These are phyloP conservation scores for Austropuccinia psidii DNA, from an alignment of 1,284 basidiomycete genomes.

Conservation along the genomic window DNA sequence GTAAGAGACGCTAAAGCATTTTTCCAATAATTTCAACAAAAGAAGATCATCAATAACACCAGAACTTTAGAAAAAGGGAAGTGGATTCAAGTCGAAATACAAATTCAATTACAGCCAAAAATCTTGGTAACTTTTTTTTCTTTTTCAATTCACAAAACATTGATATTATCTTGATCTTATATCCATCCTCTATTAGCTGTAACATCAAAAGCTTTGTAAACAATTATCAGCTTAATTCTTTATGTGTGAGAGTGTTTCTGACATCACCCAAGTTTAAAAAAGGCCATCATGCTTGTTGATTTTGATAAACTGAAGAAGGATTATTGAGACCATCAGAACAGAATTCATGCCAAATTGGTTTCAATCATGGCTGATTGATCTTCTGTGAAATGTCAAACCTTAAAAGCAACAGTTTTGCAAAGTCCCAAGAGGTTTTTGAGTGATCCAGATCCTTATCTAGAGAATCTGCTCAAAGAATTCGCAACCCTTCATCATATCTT, in stretches of 20 bases:
- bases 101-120: conserved; percentile 75
- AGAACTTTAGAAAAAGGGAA: conserved; percentile 84
- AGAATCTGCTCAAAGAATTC: conserved; percentile 87
- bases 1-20: conserved; percentile 78
- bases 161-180: too few species aligned
- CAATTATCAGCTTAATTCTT: conserved; percentile 90
- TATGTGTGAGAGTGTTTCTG: conserved; percentile 91
- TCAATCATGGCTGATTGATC: conserved; percentile 97
- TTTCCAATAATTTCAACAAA: conserved; percentile 74
- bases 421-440: conserved; percentile 45
- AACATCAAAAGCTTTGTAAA: conserved; percentile 87
- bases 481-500: conserved; percentile 93
- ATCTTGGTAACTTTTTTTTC: conserved; percentile 60
- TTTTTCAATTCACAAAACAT: conserved; percentile 21
- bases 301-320: conserved; percentile 98
- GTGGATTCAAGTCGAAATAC: conserved; percentile 74
- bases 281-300: conserved; percentile 91
- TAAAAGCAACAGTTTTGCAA: conserved; percentile 68
- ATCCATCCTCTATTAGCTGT: too few species aligned
- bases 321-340: conserved; percentile 97
- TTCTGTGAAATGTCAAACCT: conserved; percentile 57
- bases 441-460: too few species aligned
- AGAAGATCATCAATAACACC: conserved; percentile 70
- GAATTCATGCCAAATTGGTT: conserved; percentile 94
- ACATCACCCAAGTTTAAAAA: conserved; percentile 80